Conservation (phyloP, 306 rosid genomes). For the Trifolium pratense region DNA sequence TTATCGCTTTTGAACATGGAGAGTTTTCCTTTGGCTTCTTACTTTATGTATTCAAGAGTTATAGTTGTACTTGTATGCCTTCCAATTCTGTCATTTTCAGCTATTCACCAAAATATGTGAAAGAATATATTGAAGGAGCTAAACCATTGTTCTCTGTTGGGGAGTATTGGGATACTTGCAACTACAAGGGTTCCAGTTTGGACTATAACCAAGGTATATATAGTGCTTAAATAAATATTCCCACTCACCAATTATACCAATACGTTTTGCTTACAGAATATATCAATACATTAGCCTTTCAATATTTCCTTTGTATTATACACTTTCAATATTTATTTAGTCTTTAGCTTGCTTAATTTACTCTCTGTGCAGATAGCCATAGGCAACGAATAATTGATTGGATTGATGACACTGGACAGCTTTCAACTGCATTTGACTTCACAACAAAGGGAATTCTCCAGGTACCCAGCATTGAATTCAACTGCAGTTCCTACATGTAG, state of each 20-base stretch:
- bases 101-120: conserved; percentile 80
- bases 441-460: conserved; percentile 97
- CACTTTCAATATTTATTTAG: conserved; percentile 21
- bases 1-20: conserved; percentile 4
- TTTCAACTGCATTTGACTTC: conserved; percentile 91
- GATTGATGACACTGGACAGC: conserved; percentile 87
- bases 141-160: conserved; percentile 85
- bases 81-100: conserved; percentile 45
- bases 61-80: conserved; percentile 9
- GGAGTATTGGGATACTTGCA: conserved; percentile 93
- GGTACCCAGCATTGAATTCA: conserved; percentile 50
- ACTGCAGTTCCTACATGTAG: background rate
- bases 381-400: conserved; percentile 78
- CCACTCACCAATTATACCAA: background rate
- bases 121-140: conserved; percentile 83
- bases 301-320: conserved; percentile 17
- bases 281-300: background rate
- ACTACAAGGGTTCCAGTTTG: conserved; percentile 63
- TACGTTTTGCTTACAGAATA: background rate
- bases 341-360: conserved; percentile 12
- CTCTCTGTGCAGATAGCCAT: conserved; percentile 68
- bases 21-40: conserved; percentile 4
- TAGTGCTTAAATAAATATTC: background rate
- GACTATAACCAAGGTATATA: conserved; percentile 91
- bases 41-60: conserved; percentile 9